phyloP scores from a whole-genome alignment of 441 rosid genomes.

The Euphorbia corollata region DNA sequence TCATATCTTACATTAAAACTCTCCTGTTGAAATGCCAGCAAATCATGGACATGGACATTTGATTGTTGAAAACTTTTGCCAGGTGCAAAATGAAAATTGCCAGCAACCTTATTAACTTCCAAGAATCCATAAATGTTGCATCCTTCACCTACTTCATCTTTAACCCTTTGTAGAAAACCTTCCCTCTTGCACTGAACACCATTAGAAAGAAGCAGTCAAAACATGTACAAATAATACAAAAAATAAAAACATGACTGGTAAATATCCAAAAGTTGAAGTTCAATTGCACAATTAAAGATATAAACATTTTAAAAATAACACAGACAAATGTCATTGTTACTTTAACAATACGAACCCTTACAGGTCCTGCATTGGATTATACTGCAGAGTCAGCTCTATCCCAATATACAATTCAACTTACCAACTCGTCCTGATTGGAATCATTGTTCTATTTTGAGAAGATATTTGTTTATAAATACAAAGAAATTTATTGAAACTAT shows the following conservation, averaged over 20 bases:
- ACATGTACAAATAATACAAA: not conserved
- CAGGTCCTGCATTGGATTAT: not conserved
- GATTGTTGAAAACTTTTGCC: constrained; percentile 96
- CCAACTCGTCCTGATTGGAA: not conserved
- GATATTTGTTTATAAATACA: not conserved
- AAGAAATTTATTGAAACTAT: not conserved
- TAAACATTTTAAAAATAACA: not conserved
- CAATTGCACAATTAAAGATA: not conserved
- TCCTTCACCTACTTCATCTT: constrained; percentile 97
- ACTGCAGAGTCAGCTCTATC: not conserved
- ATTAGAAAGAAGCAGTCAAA: constrained; percentile 7
- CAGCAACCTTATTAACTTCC: constrained; percentile 94
- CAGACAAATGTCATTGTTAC: not conserved
- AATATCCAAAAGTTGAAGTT: not conserved
- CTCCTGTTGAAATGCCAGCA: constrained; percentile 78
- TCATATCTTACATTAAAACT: constrained; percentile 64
- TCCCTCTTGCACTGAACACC: constrained; percentile 59
- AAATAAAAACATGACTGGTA: not conserved
- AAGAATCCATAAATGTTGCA: constrained; percentile 87
- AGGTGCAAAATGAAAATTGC: constrained; percentile 95
- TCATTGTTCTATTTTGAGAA: not conserved
- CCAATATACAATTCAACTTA: not conserved
- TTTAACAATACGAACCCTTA: not conserved
- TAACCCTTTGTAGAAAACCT: constrained; percentile 75
- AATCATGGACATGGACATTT: constrained; percentile 79